These are phyloP conservation scores for Xylariomycetidae sp. DNA, from an alignment of 2,329 filamentous ascomycete species.

Conservation along the genomic window DNA sequence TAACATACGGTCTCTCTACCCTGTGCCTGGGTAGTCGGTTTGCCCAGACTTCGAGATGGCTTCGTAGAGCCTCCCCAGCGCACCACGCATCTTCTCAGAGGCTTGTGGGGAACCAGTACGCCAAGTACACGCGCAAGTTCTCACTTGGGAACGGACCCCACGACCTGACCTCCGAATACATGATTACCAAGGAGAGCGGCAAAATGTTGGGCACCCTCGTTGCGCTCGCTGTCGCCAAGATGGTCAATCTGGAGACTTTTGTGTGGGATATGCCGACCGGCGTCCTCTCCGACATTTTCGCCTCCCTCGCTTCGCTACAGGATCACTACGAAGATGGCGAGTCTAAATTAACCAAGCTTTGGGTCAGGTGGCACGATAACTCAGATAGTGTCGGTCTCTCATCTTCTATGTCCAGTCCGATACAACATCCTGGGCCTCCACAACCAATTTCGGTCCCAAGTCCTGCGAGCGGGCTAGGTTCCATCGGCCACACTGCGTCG, in stretches of 20 bases:
- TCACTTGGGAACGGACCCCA: conserved; percentile 75
- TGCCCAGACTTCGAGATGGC: conserved; percentile 31
- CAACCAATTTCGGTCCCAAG: conserved; percentile 14
- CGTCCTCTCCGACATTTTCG: conserved; percentile 73
- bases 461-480: conserved; percentile 10
- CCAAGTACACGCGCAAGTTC: conserved; percentile 74
- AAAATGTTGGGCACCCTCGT: conserved; percentile 86
- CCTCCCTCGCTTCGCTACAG: conserved; percentile 66
- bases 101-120: conserved; percentile 58
- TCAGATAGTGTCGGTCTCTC: conserved; percentile 36
- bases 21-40: conserved; percentile 61
- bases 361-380: conserved; percentile 82
- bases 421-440: conserved; percentile 18
- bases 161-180: conserved; percentile 75
- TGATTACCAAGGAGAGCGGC: conserved; percentile 74
- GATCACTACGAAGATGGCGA: conserved; percentile 51
- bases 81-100: conserved; percentile 17
- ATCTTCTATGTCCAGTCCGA: conserved; percentile 22
- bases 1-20: conserved; percentile 76
- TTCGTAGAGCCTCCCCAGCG: conserved; percentile 21
- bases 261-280: conserved; percentile 89
- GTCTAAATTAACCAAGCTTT: conserved; percentile 66
- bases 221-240: conserved; percentile 70
- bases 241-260: conserved; percentile 76
- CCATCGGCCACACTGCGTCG: conserved; percentile 18